A percentile compares a stretch with the other conserved stretches of the same genome.
Evolutionary conservation across 2,329 filamentous ascomycete species (phyloP).

Genomic region (Colletotrichum liaoningense): DNA sequence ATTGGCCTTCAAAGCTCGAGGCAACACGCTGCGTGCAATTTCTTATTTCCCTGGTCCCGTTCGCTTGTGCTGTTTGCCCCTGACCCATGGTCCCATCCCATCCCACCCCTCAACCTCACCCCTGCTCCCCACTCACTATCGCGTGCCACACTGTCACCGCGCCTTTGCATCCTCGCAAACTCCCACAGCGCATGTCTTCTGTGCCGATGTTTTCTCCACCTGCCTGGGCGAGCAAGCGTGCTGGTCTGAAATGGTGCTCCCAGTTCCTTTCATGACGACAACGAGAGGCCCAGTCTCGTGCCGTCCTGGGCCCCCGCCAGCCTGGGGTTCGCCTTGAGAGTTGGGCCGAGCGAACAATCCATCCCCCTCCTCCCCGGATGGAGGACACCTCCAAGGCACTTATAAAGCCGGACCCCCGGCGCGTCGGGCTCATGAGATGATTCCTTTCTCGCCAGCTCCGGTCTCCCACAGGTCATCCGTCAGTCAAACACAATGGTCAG

Average conservation of each 20-base stretch:
- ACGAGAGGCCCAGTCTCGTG: not conserved
- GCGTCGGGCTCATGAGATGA: not conserved
- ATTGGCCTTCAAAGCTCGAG: not conserved
- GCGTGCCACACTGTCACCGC: slow-evolving; percentile 18
- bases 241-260: not conserved
- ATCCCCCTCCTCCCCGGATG: not conserved
- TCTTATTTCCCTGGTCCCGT: slow-evolving; percentile 9
- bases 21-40: slow-evolving; percentile 17
- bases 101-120: not conserved
- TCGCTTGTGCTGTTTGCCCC: not conserved
- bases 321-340: not conserved
- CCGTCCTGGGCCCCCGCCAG: not conserved
- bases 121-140: slow-evolving; percentile 9
- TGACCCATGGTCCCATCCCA: slow-evolving; percentile 9
- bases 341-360: not conserved
- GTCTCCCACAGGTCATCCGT: slow-evolving; percentile 28
- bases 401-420: slow-evolving; percentile 28
- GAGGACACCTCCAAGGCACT: not conserved
- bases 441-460: slow-evolving; percentile 16
- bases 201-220: slow-evolving; percentile 8
- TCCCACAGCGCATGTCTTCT: not conserved
- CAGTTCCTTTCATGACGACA: slow-evolving; percentile 19
- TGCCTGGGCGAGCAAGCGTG: slow-evolving; percentile 28
- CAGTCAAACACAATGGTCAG: slow-evolving; percentile 49
- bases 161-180: slow-evolving; percentile 6